Conservation (phyloP, 345 rosid species). For the Citrus glauca region DNA sequence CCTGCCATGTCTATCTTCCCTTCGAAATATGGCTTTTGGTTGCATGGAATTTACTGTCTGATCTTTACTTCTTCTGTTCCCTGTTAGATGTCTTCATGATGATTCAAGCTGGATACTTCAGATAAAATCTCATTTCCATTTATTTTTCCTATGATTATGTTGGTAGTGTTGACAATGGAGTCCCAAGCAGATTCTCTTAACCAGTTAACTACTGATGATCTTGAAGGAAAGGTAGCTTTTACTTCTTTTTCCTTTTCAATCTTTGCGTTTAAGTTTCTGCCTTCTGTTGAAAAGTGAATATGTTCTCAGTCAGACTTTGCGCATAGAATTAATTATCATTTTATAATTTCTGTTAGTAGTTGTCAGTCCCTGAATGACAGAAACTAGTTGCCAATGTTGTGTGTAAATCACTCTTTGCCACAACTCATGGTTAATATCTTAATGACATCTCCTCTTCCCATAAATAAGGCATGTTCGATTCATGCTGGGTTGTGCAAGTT, state of each 20-base stretch:
- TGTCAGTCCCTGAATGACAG: not conserved
- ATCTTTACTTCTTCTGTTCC: not conserved
- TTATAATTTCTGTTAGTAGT: not conserved
- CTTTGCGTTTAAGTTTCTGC: not conserved
- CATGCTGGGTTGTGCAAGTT: not conserved
- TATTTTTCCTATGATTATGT: constrained; percentile 13
- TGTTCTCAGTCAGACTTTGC: not conserved
- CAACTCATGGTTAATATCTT: not conserved
- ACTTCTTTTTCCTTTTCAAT: not conserved
- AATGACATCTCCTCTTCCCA: not conserved
- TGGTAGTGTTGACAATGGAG: constrained; percentile 63
- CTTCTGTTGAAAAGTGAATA: not conserved
- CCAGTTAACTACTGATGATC: constrained; percentile 61
- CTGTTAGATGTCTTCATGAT: not conserved
- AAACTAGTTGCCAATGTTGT: not conserved
- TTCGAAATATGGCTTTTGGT: not conserved
- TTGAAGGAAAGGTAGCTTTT: constrained; percentile 60
- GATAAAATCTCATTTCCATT: not conserved
- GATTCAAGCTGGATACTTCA: not conserved
- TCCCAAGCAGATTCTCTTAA: constrained; percentile 70
- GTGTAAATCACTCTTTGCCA: not conserved
- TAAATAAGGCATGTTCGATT: not conserved
- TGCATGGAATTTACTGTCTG: not conserved
- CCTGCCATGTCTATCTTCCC: not conserved
- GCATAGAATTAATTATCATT: not conserved